Evolutionary conservation across 2,329 filamentous ascomycete species (phyloP).

Genomic region (Sporothrix globosa): DNA sequence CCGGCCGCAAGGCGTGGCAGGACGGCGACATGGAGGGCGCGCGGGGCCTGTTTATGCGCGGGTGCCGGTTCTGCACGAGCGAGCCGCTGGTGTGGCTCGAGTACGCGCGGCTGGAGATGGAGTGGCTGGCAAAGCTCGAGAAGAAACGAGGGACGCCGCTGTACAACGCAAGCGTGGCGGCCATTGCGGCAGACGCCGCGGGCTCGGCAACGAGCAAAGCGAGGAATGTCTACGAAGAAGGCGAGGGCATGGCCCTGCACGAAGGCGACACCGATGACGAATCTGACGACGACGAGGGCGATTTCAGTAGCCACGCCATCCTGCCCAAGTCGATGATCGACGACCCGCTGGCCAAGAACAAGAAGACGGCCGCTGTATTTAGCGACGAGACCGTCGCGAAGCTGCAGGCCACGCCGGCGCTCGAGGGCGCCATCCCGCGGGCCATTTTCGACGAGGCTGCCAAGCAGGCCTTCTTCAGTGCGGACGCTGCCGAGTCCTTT

Average conservation of each 20-base stretch:
- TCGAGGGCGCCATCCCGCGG: conserved; percentile 90
- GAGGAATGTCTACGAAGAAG: conserved; percentile 46
- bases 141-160: conserved; percentile 62
- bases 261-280: conserved; percentile 54
- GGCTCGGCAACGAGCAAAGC: conserved; percentile 51
- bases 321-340: conserved; percentile 51
- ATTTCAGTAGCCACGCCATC: conserved; percentile 51
- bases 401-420: conserved; percentile 75
- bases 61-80: conserved; percentile 82
- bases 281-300: conserved; percentile 49
- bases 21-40: conserved; percentile 87
- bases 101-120: conserved; percentile 89
- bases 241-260: conserved; percentile 51
- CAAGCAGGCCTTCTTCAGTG: conserved; percentile 72
- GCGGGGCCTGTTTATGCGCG: conserved; percentile 82
- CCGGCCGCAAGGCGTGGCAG: conserved; percentile 74
- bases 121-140: conserved; percentile 83
- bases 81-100: conserved; percentile 80
- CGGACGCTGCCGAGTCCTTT: conserved; percentile 71
- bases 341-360: conserved; percentile 39
- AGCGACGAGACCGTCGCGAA: conserved; percentile 45
- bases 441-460: conserved; percentile 87
- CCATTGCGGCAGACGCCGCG: conserved; percentile 41
- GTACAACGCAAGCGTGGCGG: conserved; percentile 31
- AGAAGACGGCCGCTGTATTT: conserved; percentile 48